Evolutionary conservation across 2,329 filamentous ascomycete species (phyloP), one percentile per base, ranked within the genome.

Genomic region (Ambrosiella xylebori): DNA sequence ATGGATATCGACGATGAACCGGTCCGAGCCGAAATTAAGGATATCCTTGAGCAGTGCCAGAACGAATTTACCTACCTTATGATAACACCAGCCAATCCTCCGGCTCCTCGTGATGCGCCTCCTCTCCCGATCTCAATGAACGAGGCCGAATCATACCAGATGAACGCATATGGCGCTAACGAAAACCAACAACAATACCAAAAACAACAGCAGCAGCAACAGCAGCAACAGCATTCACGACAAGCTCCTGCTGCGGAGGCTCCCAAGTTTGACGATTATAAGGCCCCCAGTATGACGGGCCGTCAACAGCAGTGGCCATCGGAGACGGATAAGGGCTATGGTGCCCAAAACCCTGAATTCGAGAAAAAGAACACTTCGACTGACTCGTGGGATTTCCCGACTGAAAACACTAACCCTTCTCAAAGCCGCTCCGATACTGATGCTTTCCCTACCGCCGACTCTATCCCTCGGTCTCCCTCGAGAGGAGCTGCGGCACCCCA

Each of bases 301-400:
- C 54, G 12, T 27, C 27, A 27, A 27, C 27, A 27, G 27, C 27
- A 27, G 27, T 27, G 19, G 37, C 12, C 52, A 54, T 5, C 12
- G 44, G n/a, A 47, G 19, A 19, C 19, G 44, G 19, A 47, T 19
- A 52, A 41, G 47, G 50, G 41, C 12, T 41, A 15, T 7, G n/a
- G 7, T 11, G 40, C 47, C 13, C 40, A 47, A 37, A 35, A 9
- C 44, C 8, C 52, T 39, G 36, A 57, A 13, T 7, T 36, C 27
- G 62, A 63, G 11, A 61, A 56, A 13, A 62, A 60, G 15, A 19
- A 54, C 0, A 41, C 27, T 2, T 82, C 86, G 3, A 82, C 77
- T 0, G 90, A 95, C 65, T 87, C 80, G 7, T 98, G 93, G 93
- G 90, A 94, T 65, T 98, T 98, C 64, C 88, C 91, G 57, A 89